A percentile compares a stretch with the other conserved stretches of the same genome.
Evolutionary conservation across 768 basidiomycete species (phyloP).

Genomic region (Trametes sanguinea): DNA sequence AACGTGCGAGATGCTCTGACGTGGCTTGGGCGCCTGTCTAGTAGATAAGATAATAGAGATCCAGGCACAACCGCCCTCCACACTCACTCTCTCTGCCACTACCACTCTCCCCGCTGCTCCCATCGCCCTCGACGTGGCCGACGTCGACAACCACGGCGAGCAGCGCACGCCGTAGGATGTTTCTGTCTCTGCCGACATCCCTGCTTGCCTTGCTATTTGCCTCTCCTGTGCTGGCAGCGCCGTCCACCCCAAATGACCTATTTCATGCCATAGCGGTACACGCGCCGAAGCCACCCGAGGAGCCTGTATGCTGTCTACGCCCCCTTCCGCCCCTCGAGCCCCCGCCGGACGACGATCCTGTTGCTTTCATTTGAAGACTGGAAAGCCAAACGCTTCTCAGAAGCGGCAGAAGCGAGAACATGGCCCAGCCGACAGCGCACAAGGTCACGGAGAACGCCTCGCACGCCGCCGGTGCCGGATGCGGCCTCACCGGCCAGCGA

Average conservation of each 20-base stretch:
- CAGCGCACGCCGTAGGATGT: constrained; percentile 20
- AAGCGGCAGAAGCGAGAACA: constrained; percentile 25
- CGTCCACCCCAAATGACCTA: constrained; percentile 53
- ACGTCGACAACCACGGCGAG: constrained; percentile 21
- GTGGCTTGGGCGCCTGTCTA: constrained; percentile 2
- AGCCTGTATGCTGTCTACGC: constrained; percentile 69
- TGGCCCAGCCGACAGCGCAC: background rate
- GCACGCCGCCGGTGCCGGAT: background rate
- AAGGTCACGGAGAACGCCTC: constrained; percentile 14
- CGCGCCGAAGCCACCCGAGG: constrained; percentile 51
- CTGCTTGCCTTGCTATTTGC: constrained; percentile 42
- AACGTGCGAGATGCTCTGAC: constrained; percentile 15
- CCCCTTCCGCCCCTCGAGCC: constrained; percentile 45
- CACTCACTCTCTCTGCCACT: background rate
- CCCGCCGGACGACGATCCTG: constrained; percentile 57
- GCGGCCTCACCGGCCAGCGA: background rate
- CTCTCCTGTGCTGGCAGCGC: constrained; percentile 36
- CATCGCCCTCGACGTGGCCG: constrained; percentile 17
- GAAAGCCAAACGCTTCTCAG: constrained; percentile 67
- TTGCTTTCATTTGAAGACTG: constrained; percentile 87
- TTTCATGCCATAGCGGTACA: constrained; percentile 58
- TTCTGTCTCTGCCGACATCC: constrained; percentile 35
- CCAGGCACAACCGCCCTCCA: background rate
- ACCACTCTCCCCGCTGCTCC: constrained; percentile 1
- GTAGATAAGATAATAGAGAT: constrained; percentile 8